phyloP scores from a whole-genome alignment of 305 asterid species.

The Fraxinus ornus region DNA sequence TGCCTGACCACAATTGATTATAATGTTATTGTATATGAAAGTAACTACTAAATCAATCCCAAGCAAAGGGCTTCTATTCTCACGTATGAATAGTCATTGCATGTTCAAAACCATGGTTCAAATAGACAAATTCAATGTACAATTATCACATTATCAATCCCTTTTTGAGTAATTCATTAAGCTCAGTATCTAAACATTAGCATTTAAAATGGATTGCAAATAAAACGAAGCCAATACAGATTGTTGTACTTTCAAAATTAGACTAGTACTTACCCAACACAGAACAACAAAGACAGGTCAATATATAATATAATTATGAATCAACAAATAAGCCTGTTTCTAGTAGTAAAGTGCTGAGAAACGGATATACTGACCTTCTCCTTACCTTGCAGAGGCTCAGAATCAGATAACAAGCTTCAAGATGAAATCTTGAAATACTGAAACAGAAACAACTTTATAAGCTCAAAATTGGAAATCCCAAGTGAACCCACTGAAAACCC shows the following conservation, averaged over 20 bases:
- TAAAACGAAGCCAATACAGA: background rate
- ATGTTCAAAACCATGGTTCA: background rate
- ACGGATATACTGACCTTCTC: constrained; percentile 18
- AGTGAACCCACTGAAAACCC: background rate
- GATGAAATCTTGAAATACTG: constrained; percentile 14
- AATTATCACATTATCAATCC: background rate
- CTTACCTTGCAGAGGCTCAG: constrained; percentile 13
- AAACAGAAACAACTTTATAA: constrained; percentile 7
- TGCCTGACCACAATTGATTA: background rate
- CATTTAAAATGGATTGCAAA: background rate
- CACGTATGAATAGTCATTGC: background rate
- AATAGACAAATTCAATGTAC: background rate
- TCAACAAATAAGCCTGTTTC: constrained; percentile 4
- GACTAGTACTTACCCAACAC: background rate
- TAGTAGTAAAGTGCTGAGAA: constrained; percentile 3
- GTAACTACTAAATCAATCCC: background rate
- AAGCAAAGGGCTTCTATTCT: background rate
- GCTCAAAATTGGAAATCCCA: constrained; percentile 16
- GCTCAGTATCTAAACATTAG: background rate
- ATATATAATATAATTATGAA: background rate
- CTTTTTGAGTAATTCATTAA: background rate
- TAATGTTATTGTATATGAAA: background rate
- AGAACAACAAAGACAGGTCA: background rate
- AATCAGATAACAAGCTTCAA: constrained; percentile 12
- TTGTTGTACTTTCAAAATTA: background rate